phyloP scores from a whole-genome alignment of 1,284 basidiomycete species.

The Agaricales sp. region DNA sequence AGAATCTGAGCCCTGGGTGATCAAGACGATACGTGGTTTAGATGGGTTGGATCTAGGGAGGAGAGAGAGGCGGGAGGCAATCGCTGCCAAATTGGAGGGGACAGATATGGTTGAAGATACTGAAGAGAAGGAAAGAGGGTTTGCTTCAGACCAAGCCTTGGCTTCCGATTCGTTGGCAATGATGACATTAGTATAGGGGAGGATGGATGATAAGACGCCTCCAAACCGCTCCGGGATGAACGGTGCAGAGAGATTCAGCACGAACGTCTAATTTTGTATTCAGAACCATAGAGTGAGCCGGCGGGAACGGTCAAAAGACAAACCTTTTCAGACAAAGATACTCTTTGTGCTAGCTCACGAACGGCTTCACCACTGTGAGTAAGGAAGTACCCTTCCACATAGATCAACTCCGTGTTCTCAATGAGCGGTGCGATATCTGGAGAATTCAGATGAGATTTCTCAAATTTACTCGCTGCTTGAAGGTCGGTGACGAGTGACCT shows the following conservation, averaged over 20 bases:
- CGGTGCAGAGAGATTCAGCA: slow-evolving; percentile 92
- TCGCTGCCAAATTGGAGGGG: slow-evolving; percentile 35
- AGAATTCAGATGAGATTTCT: slow-evolving; percentile 71
- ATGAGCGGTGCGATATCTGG: slow-evolving; percentile 71
- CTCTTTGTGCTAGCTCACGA: slow-evolving; percentile 72
- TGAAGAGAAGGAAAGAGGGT: slow-evolving; percentile 34
- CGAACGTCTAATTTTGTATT: slow-evolving; percentile 84
- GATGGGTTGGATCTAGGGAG: slow-evolving; percentile 59
- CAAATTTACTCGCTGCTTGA: slow-evolving; percentile 86
- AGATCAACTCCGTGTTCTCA: slow-evolving; percentile 78
- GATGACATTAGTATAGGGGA: slow-evolving; percentile 79
- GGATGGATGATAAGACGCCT: slow-evolving; percentile 65
- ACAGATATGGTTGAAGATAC: neutral
- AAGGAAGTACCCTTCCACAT: slow-evolving; percentile 97
- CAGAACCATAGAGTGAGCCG: neutral
- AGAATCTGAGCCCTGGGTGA: slow-evolving; percentile 84
- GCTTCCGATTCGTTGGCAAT: slow-evolving; percentile 97
- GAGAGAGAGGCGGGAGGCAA: slow-evolving; percentile 66
- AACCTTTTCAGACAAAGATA: slow-evolving; percentile 70
- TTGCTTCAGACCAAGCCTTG: slow-evolving; percentile 73
- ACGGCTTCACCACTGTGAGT: slow-evolving; percentile 82
- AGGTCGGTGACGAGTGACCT: slow-evolving; percentile 90
- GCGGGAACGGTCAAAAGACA: neutral
- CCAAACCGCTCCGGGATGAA: slow-evolving; percentile 97
- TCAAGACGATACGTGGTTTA: slow-evolving; percentile 67